Evolutionary conservation across 345 rosid species (phyloP).

Genomic region (Trapa bicornis): DNA sequence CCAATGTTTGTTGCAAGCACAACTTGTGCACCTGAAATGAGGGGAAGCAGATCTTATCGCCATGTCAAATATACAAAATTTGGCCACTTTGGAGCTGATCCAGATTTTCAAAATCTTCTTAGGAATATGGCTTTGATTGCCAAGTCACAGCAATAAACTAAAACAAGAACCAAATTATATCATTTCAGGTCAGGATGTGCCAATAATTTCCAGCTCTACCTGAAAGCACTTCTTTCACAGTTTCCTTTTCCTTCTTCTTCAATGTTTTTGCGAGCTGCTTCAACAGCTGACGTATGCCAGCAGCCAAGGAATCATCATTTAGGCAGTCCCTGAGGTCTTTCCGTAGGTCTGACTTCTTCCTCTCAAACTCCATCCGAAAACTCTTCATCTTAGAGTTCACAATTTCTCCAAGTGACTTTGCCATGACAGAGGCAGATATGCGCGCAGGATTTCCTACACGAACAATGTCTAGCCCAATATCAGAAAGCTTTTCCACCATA

Average conservation of each 20-base stretch:
- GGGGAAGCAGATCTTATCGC: not conserved
- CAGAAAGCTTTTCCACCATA: slow-evolving; percentile 82
- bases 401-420: slow-evolving; percentile 75
- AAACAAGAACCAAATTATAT: not conserved
- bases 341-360: slow-evolving; percentile 82
- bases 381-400: slow-evolving; percentile 62
- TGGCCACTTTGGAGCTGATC: not conserved
- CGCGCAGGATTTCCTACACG: slow-evolving; percentile 96
- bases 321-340: slow-evolving; percentile 73
- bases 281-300: slow-evolving; percentile 89
- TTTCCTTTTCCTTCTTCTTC: slow-evolving; percentile 87
- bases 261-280: slow-evolving; percentile 81
- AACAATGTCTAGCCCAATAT: slow-evolving; percentile 58
- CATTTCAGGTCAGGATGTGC: not conserved
- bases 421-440: slow-evolving; percentile 70
- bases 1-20: slow-evolving; percentile 93
- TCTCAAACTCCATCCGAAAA: slow-evolving; percentile 51
- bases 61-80: not conserved
- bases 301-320: slow-evolving; percentile 86
- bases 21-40: slow-evolving; percentile 52
- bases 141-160: not conserved
- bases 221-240: slow-evolving; percentile 63
- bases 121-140: not conserved
- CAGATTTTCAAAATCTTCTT: not conserved
- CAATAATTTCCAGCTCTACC: slow-evolving; percentile 10